Conservation (phyloP, 116 monocot genomes). For the Posidonia oceanica region DNA sequence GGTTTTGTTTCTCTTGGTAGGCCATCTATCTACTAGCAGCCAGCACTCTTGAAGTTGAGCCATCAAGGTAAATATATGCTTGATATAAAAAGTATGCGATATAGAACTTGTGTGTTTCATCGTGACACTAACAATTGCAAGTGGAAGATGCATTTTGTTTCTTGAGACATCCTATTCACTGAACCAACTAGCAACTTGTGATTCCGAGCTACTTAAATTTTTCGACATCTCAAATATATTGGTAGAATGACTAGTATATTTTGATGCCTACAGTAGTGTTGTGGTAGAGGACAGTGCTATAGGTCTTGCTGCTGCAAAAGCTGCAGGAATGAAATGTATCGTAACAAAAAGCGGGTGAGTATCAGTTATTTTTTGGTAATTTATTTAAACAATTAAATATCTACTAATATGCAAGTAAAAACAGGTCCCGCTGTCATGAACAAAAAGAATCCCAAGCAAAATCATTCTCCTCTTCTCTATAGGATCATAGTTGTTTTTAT, state of each 20-base stretch:
- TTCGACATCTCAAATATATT: neutral
- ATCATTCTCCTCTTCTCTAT: too few relatives aligned
- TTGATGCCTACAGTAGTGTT: constrained; percentile 49
- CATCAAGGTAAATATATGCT: constrained; percentile 52
- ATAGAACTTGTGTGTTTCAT: neutral
- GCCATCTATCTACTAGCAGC: constrained; percentile 86
- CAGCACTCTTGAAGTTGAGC: constrained; percentile 61
- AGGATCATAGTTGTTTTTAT: too few relatives aligned
- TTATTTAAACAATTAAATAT: neutral
- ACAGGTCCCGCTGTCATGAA: too few relatives aligned
- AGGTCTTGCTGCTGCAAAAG: constrained; percentile 86
- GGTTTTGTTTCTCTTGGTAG: constrained; percentile 28
- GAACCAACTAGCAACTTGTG: too few relatives aligned
- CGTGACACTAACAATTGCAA: too few relatives aligned
- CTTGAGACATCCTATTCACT: too few relatives aligned
- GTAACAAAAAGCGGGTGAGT: constrained; percentile 83
- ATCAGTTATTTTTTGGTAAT: neutral
- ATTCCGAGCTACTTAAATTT: neutral
- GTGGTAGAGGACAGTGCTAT: constrained; percentile 97
- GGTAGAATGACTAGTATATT: neutral
- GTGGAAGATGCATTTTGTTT: too few relatives aligned
- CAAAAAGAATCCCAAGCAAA: too few relatives aligned
- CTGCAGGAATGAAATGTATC: constrained; percentile 96
- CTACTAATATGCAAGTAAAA: neutral
- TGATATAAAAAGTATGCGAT: neutral